A percentile compares a stretch with the other conserved stretches of the same genome.
Evolutionary conservation across 805 yeast species (phyloP).

Genomic region (Wickerhamiella spandovensis): DNA sequence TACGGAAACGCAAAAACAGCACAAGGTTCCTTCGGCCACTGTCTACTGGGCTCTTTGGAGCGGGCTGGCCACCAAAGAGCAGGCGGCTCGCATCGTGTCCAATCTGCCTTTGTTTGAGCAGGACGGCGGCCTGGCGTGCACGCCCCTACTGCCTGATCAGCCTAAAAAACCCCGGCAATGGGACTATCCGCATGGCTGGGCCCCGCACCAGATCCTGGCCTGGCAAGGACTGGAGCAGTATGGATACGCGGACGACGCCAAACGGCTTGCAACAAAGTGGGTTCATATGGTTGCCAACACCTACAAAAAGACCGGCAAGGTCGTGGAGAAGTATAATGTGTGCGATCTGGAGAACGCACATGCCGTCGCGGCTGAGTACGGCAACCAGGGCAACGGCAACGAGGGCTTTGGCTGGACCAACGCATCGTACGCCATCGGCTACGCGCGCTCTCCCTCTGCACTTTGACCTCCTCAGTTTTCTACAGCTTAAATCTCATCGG

Average conservation of each 20-base stretch:
- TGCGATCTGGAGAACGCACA: conserved; percentile 75
- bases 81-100: conserved; percentile 50
- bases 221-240: conserved; percentile 78
- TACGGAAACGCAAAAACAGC: conserved; percentile 39
- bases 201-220: conserved; percentile 90
- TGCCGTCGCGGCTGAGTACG: conserved; percentile 88
- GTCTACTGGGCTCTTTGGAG: conserved; percentile 91
- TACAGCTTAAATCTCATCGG: too few relatives aligned
- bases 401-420: conserved; percentile 99
- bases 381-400: conserved; percentile 92
- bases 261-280: conserved; percentile 77
- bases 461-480: too few relatives aligned
- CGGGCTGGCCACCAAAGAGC: conserved; percentile 48
- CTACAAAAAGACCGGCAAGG: conserved; percentile 85
- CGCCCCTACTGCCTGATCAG: conserved; percentile 54
- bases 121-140: conserved; percentile 82
- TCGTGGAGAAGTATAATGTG: conserved; percentile 90
- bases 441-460: too few relatives aligned
- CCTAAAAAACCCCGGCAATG: conserved; percentile 73
- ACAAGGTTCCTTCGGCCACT: conserved; percentile 72
- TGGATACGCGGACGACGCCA: conserved; percentile 50
- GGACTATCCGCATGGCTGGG: conserved; percentile 99
- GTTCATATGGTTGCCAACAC: conserved; percentile 76
- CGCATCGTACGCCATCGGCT: conserved; percentile 28
- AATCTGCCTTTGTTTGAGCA: conserved; percentile 64